These are phyloP conservation scores for Halophytophthora polymorphica DNA, from an alignment of 352 stramenopile species.

Conservation along the genomic window DNA sequence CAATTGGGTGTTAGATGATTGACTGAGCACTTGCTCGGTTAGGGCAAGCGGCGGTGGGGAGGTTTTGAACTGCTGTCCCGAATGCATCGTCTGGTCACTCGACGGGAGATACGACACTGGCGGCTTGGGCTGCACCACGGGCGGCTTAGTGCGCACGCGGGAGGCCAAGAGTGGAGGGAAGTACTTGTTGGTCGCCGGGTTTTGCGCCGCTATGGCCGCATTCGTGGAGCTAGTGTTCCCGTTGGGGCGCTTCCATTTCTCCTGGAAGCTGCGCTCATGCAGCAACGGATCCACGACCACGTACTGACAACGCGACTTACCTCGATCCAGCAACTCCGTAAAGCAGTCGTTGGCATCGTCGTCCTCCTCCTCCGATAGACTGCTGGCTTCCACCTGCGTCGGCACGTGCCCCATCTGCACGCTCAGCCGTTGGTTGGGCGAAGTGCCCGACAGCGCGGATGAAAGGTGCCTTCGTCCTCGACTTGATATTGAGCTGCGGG, in stretches of 20 bases:
- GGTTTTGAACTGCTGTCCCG: too few species aligned
- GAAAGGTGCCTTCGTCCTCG: constrained; percentile 9
- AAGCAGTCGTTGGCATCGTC: constrained; percentile 42
- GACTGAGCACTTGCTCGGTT: constrained; percentile 9
- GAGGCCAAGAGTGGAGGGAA: constrained; percentile 50
- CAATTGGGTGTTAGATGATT: neutral
- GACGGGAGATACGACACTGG: too few species aligned
- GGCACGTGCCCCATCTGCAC: constrained; percentile 32
- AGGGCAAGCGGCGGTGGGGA: neutral
- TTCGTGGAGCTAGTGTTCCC: constrained; percentile 38
- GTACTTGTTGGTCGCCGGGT: constrained; percentile 51
- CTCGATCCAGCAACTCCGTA: constrained; percentile 54
- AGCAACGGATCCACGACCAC: constrained; percentile 55
- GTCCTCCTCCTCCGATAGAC: constrained; percentile 23
- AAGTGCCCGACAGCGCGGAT: constrained; percentile 9
- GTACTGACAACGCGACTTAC: constrained; percentile 42
- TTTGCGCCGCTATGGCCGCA: constrained; percentile 28
- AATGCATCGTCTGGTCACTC: too few species aligned
- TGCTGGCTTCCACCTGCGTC: constrained; percentile 13
- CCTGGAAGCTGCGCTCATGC: constrained; percentile 51
- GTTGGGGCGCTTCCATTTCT: constrained; percentile 46
- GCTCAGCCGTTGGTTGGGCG: constrained; percentile 21
- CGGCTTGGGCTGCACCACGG: neutral
- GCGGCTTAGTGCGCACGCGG: constrained; percentile 25
- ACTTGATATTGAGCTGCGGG: constrained; percentile 7